phyloP scores from a whole-genome alignment of 805 yeast species.

The Suhomyces vadensis region DNA sequence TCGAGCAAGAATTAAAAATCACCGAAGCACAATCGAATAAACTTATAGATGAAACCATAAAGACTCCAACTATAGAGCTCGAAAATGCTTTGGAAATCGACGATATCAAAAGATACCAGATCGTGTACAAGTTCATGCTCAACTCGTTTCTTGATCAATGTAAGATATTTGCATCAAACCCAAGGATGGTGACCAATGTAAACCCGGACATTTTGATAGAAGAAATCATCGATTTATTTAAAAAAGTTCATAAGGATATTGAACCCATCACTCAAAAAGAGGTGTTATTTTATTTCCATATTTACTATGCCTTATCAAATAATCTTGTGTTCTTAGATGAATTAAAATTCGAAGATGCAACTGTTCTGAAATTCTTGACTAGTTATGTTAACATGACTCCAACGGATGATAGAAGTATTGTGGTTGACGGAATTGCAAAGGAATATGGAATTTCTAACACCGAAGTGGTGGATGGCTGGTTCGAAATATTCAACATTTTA shows the following conservation, averaged over 20 bases:
- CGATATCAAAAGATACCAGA: conserved; percentile 16
- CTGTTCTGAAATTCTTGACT: conserved; percentile 23
- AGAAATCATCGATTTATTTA: conserved; percentile 23
- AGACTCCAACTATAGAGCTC: conserved; percentile 19
- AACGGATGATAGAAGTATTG: conserved; percentile 14
- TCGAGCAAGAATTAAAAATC: conserved; percentile 25
- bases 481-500: conserved; percentile 29
- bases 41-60: conserved; percentile 14
- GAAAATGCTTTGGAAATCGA: conserved; percentile 22
- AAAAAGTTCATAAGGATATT: conserved; percentile 18
- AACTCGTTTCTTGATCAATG: conserved; percentile 28
- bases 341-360: conserved; percentile 25
- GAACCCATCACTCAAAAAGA: conserved; percentile 27
- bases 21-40: conserved; percentile 20
- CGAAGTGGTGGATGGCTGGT: conserved; percentile 28
- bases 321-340: conserved; percentile 27
- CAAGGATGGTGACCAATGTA: conserved; percentile 8
- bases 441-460: conserved; percentile 12
- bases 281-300: conserved; percentile 25
- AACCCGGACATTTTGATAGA: conserved; percentile 23
- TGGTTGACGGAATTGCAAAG: conserved; percentile 13
- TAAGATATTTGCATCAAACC: conserved; percentile 12
- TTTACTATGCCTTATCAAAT: conserved; percentile 33
- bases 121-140: conserved; percentile 23
- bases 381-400: conserved; percentile 16